A percentile compares a stretch with the other conserved stretches of the same genome.
These are phyloP conservation scores for Lolium rigidum DNA, from an alignment of 176 grass and related monocot species.

Conservation along the genomic window DNA sequence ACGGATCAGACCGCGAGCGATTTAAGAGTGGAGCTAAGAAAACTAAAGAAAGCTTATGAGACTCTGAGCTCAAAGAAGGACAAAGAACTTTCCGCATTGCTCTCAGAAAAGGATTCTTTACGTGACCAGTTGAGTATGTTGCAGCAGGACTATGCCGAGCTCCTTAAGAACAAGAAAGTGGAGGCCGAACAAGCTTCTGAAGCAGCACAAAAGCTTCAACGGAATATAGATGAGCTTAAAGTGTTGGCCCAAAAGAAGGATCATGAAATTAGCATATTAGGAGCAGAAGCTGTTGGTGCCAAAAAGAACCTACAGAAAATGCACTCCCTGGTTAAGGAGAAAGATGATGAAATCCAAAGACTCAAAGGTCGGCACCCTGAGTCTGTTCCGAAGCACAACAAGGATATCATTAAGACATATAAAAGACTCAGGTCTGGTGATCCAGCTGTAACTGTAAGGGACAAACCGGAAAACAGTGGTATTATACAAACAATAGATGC, in stretches of 20 bases:
- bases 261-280: constrained; percentile 38
- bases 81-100: constrained; percentile 46
- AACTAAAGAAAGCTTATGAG: constrained; percentile 56
- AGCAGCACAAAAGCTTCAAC: neutral
- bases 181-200: constrained; percentile 50
- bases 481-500: no score
- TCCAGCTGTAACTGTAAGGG: no score
- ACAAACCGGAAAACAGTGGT: no score
- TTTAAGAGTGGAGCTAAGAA: constrained; percentile 43
- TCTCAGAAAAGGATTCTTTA: constrained; percentile 50
- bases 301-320: no score
- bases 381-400: no score
- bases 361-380: no score
- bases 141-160: constrained; percentile 38
- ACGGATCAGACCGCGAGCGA: constrained; percentile 2
- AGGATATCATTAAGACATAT: no score
- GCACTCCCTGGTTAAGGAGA: no score
- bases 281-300: no score
- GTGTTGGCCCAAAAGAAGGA: constrained; percentile 43
- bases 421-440: no score
- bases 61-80: constrained; percentile 53
- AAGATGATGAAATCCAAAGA: no score
- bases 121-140: constrained; percentile 59
- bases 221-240: constrained; percentile 4
- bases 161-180: constrained; percentile 39